Base-by-base conservation (phyloP, 2,329 filamentous ascomycete species). In the Scedosporium apiospermum region DNA sequence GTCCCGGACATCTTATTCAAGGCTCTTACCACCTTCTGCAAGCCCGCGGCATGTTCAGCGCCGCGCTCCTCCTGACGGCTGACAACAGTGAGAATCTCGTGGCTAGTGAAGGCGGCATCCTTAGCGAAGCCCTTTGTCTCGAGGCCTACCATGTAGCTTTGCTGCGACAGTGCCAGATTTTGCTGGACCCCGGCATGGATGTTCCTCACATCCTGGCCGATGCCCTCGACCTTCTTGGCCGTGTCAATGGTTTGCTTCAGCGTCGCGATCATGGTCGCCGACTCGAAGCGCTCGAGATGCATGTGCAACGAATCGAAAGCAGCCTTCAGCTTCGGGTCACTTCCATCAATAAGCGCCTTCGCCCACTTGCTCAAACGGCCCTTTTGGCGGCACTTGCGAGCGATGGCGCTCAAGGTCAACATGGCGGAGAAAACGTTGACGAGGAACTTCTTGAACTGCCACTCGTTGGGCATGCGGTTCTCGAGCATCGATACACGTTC, bases 391-490 rank as follows among this genome's bases (percentile, higher is more conserved):
- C 73, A 74, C 65, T 73, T 71, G 57, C 71, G 71, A 0, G 73
- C 71, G 60, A 73, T 69, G 6, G 68, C 69, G 30, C 72, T 73
- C 62, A 76, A 66, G 6, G 65, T 67, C 16, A 74, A 63, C 55
- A 75, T 66, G 0, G 73, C 71, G 1, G 68, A 69, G 58, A 76
- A 76, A 0, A 76, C 74, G 9, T 74, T 71, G 68, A 74, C 73
- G 3, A 76, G 61, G 38, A 71, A 73, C 30, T 69, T 71, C 58
- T 71, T 68, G 46, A 74, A 74, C 0, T 70, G 69, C 18, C 66
- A 69, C 34, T 67, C 55, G 7, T 68, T 65, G 0, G 73, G 72
- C 1, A 74, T 65, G n/a, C 72, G 66, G 0, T 65, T 67, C 63
- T 76, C 70, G 0, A 76, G 49, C 6, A 76, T 70, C 0, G 70